Base-by-base conservation (phyloP, 2,329 filamentous ascomycete genomes). In the Penicillium sclerotigenum region DNA sequence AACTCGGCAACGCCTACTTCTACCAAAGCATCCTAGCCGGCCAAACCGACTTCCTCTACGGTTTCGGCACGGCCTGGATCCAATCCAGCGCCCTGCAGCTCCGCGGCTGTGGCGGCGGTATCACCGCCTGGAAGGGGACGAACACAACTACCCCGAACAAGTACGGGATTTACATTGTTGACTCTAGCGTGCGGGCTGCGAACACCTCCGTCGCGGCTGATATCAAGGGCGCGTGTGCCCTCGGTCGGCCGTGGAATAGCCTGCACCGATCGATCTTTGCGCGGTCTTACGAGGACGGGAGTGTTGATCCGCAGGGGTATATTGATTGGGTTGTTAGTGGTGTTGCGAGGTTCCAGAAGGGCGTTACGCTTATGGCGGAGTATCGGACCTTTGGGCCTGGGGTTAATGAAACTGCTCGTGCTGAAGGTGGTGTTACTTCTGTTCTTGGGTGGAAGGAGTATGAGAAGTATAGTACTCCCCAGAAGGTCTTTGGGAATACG, bases 41-140 rank as follows among this genome's bases (percentile, higher is more conserved):
- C 0, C 78, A 88, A 65, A 87, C 84, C 0, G 87, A 89, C 63
- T 88, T 88, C 72, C 73, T 88, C 20, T 88, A 87, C 65, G 85
- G 85, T 9, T 87, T 87, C 65, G 86, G 85, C 26, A 88, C 85
- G 0, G 77, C 82, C 4, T 88, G 81, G 78, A 76, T 87, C 38
- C 77, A 83, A 53, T 74, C 77, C 4, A 83, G 80, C 1, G 73
- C 75, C 0, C 70, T 89, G 2, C 73, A 76, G 0, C 77, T 88
- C 13, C 81, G 86, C 10, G 76, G 73, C 62, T 89, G 86, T 61
- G 83, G 84, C 4, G 86, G 86, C 16, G 86, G 86, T 11, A 83
- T 89, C 52, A 87, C 84, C 0, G 86, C 86, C 0, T 88, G 86
- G 86, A 88, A 88, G 65, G 84, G 83, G 28, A 80, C 81, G 0